A percentile compares a stretch with the other conserved stretches of the same genome.
These are phyloP conservation scores for Agaricus sinodeliciosus DNA, from an alignment of 768 basidiomycete species.

Conservation along the genomic window DNA sequence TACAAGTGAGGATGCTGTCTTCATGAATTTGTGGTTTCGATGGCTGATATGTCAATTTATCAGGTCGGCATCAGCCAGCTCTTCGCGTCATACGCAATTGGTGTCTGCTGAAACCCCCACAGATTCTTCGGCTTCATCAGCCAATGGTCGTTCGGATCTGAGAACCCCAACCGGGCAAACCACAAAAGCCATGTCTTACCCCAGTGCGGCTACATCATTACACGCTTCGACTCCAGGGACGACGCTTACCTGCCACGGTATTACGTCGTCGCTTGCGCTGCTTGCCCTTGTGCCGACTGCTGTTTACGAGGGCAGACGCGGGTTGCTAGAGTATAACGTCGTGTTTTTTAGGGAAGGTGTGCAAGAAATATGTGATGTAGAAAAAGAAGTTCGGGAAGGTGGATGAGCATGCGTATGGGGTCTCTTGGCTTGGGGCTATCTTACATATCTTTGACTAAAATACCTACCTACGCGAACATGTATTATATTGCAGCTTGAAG, in stretches of 20 bases:
- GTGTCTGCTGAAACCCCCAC: not conserved
- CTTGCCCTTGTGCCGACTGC: constrained; percentile 68
- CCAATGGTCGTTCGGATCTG: constrained; percentile 14
- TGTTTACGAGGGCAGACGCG: constrained; percentile 66
- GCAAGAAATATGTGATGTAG: constrained; percentile 75
- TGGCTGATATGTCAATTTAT: not conserved
- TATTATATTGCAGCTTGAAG: no score
- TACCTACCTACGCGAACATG: no score
- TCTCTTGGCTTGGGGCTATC: not conserved
- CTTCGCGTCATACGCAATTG: constrained; percentile 4
- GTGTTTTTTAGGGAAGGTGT: constrained; percentile 81
- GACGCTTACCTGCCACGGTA: constrained; percentile 79
- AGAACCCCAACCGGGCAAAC: constrained; percentile 17
- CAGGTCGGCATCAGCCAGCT: constrained; percentile 10
- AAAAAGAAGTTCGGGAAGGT: constrained; percentile 47
- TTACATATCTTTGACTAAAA: no score
- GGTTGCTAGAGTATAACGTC: constrained; percentile 81
- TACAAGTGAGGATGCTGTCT: constrained; percentile 54
- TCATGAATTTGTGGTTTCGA: not conserved
- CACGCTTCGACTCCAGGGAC: constrained; percentile 56
- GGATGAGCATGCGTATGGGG: constrained; percentile 15
- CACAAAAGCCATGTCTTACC: constrained; percentile 52
- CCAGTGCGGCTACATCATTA: constrained; percentile 59
- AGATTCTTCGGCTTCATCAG: constrained; percentile 19
- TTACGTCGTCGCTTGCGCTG: constrained; percentile 66